Percentiles rank a stretch among this genome's conserved stretches.
Evolutionary conservation across 2,329 filamentous ascomycete genomes (phyloP).

Genomic region (Aspergillus ustus): DNA sequence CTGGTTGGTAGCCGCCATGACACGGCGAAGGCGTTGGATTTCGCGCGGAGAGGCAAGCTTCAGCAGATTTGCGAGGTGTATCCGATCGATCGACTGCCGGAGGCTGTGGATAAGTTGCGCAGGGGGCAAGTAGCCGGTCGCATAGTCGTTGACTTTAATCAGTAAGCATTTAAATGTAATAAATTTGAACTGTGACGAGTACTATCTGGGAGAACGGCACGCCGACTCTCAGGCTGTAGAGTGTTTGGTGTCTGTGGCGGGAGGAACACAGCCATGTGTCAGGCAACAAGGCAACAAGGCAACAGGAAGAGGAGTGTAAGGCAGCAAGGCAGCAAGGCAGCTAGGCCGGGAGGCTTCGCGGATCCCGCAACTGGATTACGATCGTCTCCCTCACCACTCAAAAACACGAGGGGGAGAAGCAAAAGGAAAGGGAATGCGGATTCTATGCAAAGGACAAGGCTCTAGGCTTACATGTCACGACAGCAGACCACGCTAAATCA

Average conservation of each 20-base stretch:
- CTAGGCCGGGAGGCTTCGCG: too few species aligned
- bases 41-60: constrained; percentile 55
- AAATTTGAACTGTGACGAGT: neutral
- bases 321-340: too few species aligned
- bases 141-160: constrained; percentile 59
- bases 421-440: too few species aligned
- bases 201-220: too few species aligned
- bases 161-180: neutral
- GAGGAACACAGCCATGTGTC: neutral
- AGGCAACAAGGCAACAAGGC: neutral
- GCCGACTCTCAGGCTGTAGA: too few species aligned
- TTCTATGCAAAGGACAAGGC: too few species aligned
- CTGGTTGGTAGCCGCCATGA: constrained; percentile 38
- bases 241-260: neutral
- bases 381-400: too few species aligned
- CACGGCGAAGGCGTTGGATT: constrained; percentile 43
- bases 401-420: too few species aligned
- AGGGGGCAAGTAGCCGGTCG: constrained; percentile 57
- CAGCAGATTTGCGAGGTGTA: constrained; percentile 57
- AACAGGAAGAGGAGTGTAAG: neutral
- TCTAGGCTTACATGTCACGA: too few species aligned
- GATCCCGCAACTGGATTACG: too few species aligned
- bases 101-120: constrained; percentile 56
- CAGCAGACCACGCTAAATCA: too few species aligned
- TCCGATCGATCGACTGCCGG: constrained; percentile 52